Evolutionary conservation across 805 yeast genomes (phyloP).

Genomic region (Aciculoconidium aculeatum): DNA sequence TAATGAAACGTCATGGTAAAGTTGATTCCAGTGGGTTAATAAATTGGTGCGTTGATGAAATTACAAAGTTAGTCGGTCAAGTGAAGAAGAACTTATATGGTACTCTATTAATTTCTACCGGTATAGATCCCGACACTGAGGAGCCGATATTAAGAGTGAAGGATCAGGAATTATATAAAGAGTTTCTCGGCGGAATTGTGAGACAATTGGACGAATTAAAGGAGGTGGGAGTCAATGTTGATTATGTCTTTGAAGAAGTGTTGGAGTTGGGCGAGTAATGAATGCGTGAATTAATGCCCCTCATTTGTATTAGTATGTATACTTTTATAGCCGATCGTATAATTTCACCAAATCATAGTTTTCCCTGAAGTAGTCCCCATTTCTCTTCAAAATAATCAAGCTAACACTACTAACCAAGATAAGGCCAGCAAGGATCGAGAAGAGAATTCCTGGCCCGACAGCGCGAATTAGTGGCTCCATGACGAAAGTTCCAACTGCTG

Average conservation of each 20-base stretch:
- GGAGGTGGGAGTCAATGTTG: conserved; percentile 66
- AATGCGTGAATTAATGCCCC: no score
- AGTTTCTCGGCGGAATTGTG: conserved; percentile 48
- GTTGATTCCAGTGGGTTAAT: conserved; percentile 51
- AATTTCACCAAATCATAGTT: conserved; percentile 51
- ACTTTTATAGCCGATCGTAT: conserved; percentile 42
- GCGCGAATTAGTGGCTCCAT: conserved; percentile 66
- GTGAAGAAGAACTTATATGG: conserved; percentile 66
- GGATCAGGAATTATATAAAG: conserved; percentile 23
- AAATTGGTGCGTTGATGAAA: conserved; percentile 70
- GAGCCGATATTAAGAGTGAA: conserved; percentile 27
- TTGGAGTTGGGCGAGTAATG: conserved; percentile 8
- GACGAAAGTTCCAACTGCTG: conserved; percentile 71
- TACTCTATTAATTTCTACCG: conserved; percentile 44
- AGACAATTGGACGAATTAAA: conserved; percentile 61
- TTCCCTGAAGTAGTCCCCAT: conserved; percentile 60
- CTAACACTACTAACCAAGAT: conserved; percentile 38
- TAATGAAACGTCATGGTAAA: conserved; percentile 20
- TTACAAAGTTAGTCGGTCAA: conserved; percentile 51
- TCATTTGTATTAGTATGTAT: background rate
- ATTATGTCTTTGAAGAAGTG: conserved; percentile 51
- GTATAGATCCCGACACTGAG: conserved; percentile 18
- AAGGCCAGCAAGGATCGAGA: conserved; percentile 59
- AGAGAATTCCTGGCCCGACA: conserved; percentile 66
- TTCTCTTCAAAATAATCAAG: conserved; percentile 43